Evolutionary conservation across 345 rosid genomes (phyloP).

Genomic region (Isatis tinctoria): DNA sequence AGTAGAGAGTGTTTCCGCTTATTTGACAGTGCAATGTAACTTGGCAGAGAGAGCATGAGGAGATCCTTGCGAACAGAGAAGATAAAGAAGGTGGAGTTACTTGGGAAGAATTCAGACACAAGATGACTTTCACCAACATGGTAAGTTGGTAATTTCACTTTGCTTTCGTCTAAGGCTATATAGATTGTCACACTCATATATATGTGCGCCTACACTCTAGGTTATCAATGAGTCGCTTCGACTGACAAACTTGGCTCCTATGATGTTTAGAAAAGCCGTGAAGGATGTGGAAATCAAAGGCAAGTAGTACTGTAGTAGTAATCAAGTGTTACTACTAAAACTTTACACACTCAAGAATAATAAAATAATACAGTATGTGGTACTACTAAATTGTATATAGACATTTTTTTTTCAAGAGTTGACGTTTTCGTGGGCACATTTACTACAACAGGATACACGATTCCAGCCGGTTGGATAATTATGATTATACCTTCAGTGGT

Average conservation of each 20-base stretch:
- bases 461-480: slow-evolving; percentile 44
- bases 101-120: slow-evolving; percentile 32
- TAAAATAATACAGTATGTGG: too few species aligned
- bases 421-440: not conserved
- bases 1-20: not conserved
- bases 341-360: too few species aligned
- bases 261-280: slow-evolving; percentile 35
- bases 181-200: not conserved
- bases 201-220: slow-evolving; percentile 4
- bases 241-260: slow-evolving; percentile 36
- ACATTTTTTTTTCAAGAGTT: not conserved
- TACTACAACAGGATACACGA: slow-evolving; percentile 34
- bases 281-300: slow-evolving; percentile 35
- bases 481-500: slow-evolving; percentile 24
- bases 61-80: slow-evolving; percentile 18
- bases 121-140: slow-evolving; percentile 29
- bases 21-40: not conserved
- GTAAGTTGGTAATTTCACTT: slow-evolving; percentile 18
- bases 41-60: slow-evolving; percentile 42
- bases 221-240: slow-evolving; percentile 48
- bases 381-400: too few species aligned
- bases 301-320: not conserved
- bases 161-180: not conserved
- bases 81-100: slow-evolving; percentile 7
- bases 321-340: not conserved